These are phyloP conservation scores for Mollisiaceae sp. DNA, from an alignment of 2,329 filamentous ascomycete species.

Conservation along the genomic window DNA sequence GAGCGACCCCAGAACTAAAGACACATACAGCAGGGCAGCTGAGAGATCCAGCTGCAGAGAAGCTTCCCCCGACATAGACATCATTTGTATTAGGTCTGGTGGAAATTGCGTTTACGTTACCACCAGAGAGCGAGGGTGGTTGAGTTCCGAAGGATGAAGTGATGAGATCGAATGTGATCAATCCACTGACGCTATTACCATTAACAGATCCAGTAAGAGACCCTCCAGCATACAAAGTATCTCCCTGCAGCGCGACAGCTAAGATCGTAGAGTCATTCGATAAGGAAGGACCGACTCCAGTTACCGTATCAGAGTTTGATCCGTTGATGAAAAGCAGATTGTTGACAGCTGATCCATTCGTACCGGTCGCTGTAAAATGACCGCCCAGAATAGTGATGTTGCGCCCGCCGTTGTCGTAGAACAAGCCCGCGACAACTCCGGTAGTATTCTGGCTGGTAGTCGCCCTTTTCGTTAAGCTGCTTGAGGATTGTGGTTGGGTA, in stretches of 20 bases:
- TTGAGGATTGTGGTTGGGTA: slow-evolving; percentile 43
- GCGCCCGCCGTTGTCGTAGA: slow-evolving; percentile 70
- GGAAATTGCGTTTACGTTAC: slow-evolving; percentile 76
- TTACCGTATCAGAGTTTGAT: slow-evolving; percentile 67
- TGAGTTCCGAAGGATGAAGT: slow-evolving; percentile 69
- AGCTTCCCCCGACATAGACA: slow-evolving; percentile 86
- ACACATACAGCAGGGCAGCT: slow-evolving; percentile 83
- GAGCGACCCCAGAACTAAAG: slow-evolving; percentile 70
- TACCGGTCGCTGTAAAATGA: slow-evolving; percentile 75
- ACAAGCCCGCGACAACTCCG: slow-evolving; percentile 79
- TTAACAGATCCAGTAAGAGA: slow-evolving; percentile 73
- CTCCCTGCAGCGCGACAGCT: slow-evolving; percentile 69
- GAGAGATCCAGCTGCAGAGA: slow-evolving; percentile 81
- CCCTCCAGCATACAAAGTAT: slow-evolving; percentile 82
- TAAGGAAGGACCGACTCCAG: slow-evolving; percentile 71
- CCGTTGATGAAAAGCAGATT: slow-evolving; percentile 86
- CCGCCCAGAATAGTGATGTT: slow-evolving; percentile 91
- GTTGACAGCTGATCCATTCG: slow-evolving; percentile 72
- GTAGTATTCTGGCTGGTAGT: slow-evolving; percentile 52
- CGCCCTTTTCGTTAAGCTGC: slow-evolving; percentile 53
- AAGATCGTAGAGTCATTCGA: slow-evolving; percentile 76
- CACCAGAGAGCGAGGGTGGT: slow-evolving; percentile 75
- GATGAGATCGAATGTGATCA: slow-evolving; percentile 80
- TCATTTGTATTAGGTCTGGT: slow-evolving; percentile 72
- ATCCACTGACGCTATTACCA: slow-evolving; percentile 67